Conservation (phyloP, 2,329 filamentous ascomycete species). For the Apiospora hydei region DNA sequence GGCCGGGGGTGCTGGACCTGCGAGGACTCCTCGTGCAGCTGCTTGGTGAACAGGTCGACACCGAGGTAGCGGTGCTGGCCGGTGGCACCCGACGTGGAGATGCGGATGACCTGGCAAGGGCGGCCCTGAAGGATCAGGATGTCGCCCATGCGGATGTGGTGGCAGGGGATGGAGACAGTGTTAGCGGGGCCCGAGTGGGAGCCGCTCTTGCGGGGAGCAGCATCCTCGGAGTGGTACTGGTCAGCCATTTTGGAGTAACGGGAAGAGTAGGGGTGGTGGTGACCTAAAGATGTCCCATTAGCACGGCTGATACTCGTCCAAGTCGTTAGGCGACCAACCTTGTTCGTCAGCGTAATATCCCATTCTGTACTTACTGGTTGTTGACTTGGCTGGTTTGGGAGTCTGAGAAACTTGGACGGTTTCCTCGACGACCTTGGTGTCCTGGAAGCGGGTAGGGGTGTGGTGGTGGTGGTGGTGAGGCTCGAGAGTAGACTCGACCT, state of each 20-base stretch:
- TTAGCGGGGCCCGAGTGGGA: conserved; percentile 61
- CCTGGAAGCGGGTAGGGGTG: conserved; percentile 53
- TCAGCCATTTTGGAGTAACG: conserved; percentile 65
- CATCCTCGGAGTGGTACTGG: conserved; percentile 55
- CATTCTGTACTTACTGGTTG: conserved; percentile 58
- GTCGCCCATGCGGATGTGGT: conserved; percentile 99
- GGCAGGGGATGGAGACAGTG: conserved; percentile 97
- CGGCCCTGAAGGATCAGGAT: conserved; percentile 98
- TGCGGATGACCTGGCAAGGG: conserved; percentile 99
- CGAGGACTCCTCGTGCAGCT: conserved; percentile 97
- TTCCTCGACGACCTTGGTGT: conserved; percentile 15
- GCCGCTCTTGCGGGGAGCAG: conserved; percentile 57
- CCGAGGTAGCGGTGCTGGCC: conserved; percentile 99
- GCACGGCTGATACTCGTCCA: background rate
- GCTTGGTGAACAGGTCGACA: conserved; percentile 99
- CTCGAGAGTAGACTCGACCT: conserved; percentile 65
- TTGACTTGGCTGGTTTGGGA: conserved; percentile 47
- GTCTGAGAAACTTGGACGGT: conserved; percentile 47
- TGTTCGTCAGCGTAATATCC: conserved; percentile 69
- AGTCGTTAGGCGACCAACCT: conserved; percentile 50
- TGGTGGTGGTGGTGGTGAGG: conserved; percentile 50
- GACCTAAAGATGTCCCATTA: conserved; percentile 48
- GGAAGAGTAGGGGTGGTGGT: conserved; percentile 66
- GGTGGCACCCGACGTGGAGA: conserved; percentile 96
- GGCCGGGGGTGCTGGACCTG: conserved; percentile 97